Evolutionary conservation across 2,329 filamentous ascomycete species (phyloP).

Genomic region (Pseudogymnoascus sp.): DNA sequence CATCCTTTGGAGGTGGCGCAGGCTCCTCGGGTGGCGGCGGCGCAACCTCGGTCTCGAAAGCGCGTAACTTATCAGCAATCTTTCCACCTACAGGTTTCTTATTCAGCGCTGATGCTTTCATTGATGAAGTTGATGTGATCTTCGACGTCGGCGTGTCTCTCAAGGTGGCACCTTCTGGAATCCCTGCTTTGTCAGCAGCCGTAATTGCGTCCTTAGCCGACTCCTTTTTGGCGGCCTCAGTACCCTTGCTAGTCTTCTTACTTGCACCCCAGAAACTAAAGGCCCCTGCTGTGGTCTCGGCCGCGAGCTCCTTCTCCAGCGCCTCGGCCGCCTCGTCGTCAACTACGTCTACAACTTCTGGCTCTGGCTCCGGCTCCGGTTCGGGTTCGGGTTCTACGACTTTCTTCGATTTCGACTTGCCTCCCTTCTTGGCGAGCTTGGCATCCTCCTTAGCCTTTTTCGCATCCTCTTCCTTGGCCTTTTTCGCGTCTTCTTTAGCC

Average conservation of each 20-base stretch:
- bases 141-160: conserved; percentile 35
- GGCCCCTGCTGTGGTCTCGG: conserved; percentile 20
- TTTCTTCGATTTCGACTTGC: conserved; percentile 24
- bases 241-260: conserved; percentile 34
- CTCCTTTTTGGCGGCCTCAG: conserved; percentile 31
- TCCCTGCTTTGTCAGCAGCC: conserved; percentile 41
- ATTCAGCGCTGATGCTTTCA: conserved; percentile 32
- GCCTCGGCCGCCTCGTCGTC: conserved; percentile 21
- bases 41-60: conserved; percentile 41
- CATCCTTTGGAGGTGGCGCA: conserved; percentile 33
- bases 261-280: conserved; percentile 51
- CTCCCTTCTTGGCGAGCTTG: conserved; percentile 31
- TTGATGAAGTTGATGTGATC: conserved; percentile 29
- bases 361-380: conserved; percentile 20
- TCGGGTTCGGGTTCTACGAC: conserved; percentile 22
- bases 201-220: conserved; percentile 35
- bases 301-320: conserved; percentile 11
- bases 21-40: conserved; percentile 20
- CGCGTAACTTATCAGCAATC: conserved; percentile 48
- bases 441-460: conserved; percentile 35
- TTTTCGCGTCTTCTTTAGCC: conserved; percentile 35
- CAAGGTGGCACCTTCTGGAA: conserved; percentile 37
- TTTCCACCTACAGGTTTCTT: conserved; percentile 44
- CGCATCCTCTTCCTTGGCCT: conserved; percentile 32
- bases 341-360: conserved; percentile 22